Percentiles rank a stretch among this genome's conserved stretches.
Conservation (phyloP, 2,329 filamentous ascomycete genomes). For the Pestalotiopsis sp. region DNA sequence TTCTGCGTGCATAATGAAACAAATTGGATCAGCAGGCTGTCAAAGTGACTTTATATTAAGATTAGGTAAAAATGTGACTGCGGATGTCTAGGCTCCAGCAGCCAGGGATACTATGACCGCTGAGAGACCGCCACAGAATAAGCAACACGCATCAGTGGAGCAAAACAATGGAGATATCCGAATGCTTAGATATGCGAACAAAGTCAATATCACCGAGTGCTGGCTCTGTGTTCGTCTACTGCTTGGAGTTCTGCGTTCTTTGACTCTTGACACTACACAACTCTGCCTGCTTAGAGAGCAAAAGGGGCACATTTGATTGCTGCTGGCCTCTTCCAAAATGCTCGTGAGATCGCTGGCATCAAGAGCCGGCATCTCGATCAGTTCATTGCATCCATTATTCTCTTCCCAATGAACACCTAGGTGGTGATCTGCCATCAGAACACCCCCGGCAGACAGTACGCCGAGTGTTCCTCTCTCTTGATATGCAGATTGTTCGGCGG, state of each 20-base stretch:
- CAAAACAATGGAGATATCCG: too few species aligned
- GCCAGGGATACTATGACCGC: too few species aligned
- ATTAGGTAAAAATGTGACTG: neutral
- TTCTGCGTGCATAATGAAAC: neutral
- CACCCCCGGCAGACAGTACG: neutral
- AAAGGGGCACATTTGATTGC: neutral
- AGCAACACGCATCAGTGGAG: too few species aligned
- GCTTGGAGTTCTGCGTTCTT: too few species aligned
- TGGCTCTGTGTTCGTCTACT: too few species aligned
- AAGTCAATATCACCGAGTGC: too few species aligned
- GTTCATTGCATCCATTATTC: neutral
- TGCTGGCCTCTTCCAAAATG: neutral
- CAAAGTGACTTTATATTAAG: neutral
- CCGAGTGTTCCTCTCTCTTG: neutral
- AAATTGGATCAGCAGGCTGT: neutral
- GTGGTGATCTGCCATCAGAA: neutral
- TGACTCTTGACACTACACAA: too few species aligned
- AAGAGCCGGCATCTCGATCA: neutral
- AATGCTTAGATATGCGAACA: too few species aligned
- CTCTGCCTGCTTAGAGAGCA: too few species aligned
- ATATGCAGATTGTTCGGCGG: neutral
- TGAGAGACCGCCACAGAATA: too few species aligned
- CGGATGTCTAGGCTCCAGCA: neutral
- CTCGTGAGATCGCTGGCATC: neutral
- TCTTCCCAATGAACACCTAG: neutral